Evolutionary conservation across 352 stramenopile genomes (phyloP).

Genomic region (Pythium aphanidermatum): DNA sequence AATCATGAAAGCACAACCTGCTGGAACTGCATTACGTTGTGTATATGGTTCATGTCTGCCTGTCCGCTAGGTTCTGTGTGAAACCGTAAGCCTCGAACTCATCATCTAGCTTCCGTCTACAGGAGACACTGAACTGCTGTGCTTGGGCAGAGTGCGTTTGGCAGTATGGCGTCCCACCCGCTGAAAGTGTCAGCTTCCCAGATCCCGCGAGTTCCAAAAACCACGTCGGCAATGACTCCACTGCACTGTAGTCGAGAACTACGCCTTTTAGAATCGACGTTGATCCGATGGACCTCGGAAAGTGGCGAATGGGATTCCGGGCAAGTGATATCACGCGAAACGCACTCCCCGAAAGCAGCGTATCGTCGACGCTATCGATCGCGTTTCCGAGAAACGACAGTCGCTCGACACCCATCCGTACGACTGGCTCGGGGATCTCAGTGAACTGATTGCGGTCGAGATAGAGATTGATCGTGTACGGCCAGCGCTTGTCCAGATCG

Average conservation of each 20-base stretch:
- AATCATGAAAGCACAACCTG: no score
- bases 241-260: slow-evolving; percentile 4
- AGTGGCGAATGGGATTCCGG: slow-evolving; percentile 2
- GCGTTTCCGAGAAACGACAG: slow-evolving; percentile 12
- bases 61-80: slow-evolving; percentile 10
- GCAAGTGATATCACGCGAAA: slow-evolving; percentile 11
- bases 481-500: slow-evolving; percentile 6
- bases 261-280: background rate
- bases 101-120: slow-evolving; percentile 1
- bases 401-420: background rate
- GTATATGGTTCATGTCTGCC: no score
- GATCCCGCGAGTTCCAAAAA: background rate
- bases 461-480: slow-evolving; percentile 6
- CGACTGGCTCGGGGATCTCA: background rate
- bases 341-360: background rate
- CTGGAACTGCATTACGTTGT: no score
- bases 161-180: slow-evolving; percentile 6
- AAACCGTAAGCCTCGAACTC: slow-evolving; percentile 15
- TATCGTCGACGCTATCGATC: background rate
- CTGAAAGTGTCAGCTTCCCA: background rate
- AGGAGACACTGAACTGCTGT: background rate
- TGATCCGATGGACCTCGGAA: slow-evolving; percentile 1
- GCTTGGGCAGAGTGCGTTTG: background rate
- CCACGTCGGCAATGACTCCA: slow-evolving; percentile 5
- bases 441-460: slow-evolving; percentile 11